A percentile compares a stretch with the other conserved stretches of the same genome.
Conservation (phyloP, 2,329 filamentous ascomycete species). For the Akanthomyces uredinophilus region DNA sequence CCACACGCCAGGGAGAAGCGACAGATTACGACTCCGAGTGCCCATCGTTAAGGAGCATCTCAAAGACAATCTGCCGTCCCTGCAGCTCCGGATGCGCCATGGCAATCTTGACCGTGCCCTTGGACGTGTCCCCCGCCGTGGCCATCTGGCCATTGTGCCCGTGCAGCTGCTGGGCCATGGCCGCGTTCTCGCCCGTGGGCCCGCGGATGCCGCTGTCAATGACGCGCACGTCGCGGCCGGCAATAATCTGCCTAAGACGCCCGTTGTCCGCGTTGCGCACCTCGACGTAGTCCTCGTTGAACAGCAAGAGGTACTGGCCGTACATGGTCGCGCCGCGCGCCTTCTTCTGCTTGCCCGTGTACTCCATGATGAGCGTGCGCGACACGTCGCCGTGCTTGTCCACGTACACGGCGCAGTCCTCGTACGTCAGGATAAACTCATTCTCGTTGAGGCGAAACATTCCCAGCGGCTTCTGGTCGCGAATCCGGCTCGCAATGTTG, state of each 20-base stretch:
- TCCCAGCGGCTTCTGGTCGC: slow-evolving; percentile 77
- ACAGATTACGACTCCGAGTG: slow-evolving; percentile 47
- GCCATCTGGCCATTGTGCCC: slow-evolving; percentile 31
- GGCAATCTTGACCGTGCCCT: slow-evolving; percentile 83
- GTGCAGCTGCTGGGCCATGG: slow-evolving; percentile 28
- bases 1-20: background rate
- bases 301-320: slow-evolving; percentile 84
- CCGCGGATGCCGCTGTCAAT: slow-evolving; percentile 77
- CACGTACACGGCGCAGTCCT: slow-evolving; percentile 94
- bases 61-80: slow-evolving; percentile 80
- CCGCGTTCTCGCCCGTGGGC: slow-evolving; percentile 46
- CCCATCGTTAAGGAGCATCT: slow-evolving; percentile 88
- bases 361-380: slow-evolving; percentile 94
- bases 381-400: slow-evolving; percentile 97
- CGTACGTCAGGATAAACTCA: slow-evolving; percentile 90
- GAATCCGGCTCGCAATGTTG: slow-evolving; percentile 79
- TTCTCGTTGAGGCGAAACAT: slow-evolving; percentile 95
- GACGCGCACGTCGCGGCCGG: slow-evolving; percentile 82
- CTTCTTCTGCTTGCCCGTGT: slow-evolving; percentile 78
- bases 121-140: slow-evolving; percentile 42
- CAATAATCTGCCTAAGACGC: slow-evolving; percentile 86
- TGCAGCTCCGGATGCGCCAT: slow-evolving; percentile 91
- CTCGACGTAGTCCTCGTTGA: slow-evolving; percentile 95
- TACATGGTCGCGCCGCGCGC: slow-evolving; percentile 84
- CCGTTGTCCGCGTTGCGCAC: slow-evolving; percentile 96